Evolutionary conservation across 306 rosid species (phyloP), one percentile per base, ranked within the genome.

Genomic region (Trichosanthes cucumerina): DNA sequence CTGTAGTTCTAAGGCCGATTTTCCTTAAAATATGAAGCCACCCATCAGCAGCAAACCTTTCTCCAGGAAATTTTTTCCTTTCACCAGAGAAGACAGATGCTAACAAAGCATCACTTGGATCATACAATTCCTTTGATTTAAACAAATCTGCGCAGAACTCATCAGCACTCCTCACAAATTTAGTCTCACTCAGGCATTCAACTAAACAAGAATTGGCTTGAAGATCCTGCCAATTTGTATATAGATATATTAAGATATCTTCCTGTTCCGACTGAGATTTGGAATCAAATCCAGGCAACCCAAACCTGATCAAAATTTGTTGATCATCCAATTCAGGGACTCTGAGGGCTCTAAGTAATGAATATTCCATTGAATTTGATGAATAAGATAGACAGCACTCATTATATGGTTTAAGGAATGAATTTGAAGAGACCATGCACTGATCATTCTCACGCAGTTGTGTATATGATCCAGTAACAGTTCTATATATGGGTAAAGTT

Each of bases 21-120:
- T 87, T 90, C 87, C 98, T 92, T 82, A 94, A 84, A 81, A 94
- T 94, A 33, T 68, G 95, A 80, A 94, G 96, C 98, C 98, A 94
- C 62, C 93, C 88, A 84, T 89, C 92, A 58, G 95, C 82, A 68
- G 81, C 79, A 84, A 94, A 94, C 90, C 98, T 92, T 82, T 94
- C 98, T 78, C 98, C 97, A 10, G 98, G 98, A 87, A 94, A 94
- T 70, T 81, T 94, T 81, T 83, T 88, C 82, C 93, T 87, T 86
- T 94, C 97, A 80, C 91, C 93, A 84, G 90, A 89, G 95, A 94
- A 94, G 77, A 94, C 89, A 71, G 98, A 92, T 84, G 92, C 83
- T 64, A 94, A 80, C 68, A 94, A 76, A 79, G 95, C 92, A 89
- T 94, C 98, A 84, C 79, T 84, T 19, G 97, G 97, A 87, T 94